Evolutionary conservation across 2,329 filamentous ascomycete genomes (phyloP).

Genomic region (Calonectria henricotiae): DNA sequence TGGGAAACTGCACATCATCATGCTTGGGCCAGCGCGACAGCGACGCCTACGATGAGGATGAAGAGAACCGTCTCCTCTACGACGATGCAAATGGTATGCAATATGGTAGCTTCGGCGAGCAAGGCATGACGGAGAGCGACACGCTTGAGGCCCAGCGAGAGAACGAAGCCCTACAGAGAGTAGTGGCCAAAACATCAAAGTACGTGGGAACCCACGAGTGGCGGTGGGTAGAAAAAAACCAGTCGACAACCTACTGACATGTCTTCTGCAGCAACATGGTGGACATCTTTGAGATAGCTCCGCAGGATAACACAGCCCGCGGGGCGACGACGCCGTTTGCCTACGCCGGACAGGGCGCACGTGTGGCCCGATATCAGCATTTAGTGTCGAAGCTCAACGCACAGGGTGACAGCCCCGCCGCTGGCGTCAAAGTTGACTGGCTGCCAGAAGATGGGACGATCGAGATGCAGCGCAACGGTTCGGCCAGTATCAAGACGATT

Average conservation of each 20-base stretch:
- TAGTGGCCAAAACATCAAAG: conserved; percentile 78
- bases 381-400: conserved; percentile 74
- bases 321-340: conserved; percentile 61
- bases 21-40: conserved; percentile 71
- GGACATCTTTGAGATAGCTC: conserved; percentile 78
- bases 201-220: conserved; percentile 56
- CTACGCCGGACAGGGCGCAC: conserved; percentile 71
- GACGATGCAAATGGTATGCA: conserved; percentile 74
- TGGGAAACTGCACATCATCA: conserved; percentile 76
- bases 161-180: conserved; percentile 75
- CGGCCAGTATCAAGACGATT: conserved; percentile 56
- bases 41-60: conserved; percentile 73
- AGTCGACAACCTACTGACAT: conserved; percentile 34
- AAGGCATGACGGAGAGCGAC: conserved; percentile 71
- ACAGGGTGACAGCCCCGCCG: conserved; percentile 60
- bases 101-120: conserved; percentile 76
- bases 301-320: conserved; percentile 63
- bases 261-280: conserved; percentile 72
- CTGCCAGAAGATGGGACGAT: conserved; percentile 67
- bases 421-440: conserved; percentile 71
- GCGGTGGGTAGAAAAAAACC: background rate
- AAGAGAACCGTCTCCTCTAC: conserved; percentile 73
- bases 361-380: conserved; percentile 73
- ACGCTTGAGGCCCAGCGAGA: conserved; percentile 76
- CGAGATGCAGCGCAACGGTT: conserved; percentile 62